These are phyloP conservation scores for Colletotrichum tropicicola DNA, from an alignment of 2,329 filamentous ascomycete species.

Conservation along the genomic window DNA sequence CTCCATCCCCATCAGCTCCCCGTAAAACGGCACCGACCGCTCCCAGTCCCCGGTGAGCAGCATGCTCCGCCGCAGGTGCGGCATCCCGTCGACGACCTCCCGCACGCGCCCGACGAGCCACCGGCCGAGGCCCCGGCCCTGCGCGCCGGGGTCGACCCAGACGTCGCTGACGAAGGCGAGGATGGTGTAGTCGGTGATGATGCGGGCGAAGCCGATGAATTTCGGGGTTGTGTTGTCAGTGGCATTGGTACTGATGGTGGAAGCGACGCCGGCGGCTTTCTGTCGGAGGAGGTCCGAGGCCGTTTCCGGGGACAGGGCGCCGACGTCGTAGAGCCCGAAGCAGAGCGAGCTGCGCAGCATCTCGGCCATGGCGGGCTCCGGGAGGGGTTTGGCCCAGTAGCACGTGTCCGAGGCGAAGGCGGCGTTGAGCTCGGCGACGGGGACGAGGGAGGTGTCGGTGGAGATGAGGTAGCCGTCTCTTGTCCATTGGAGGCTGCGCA, in stretches of 20 bases:
- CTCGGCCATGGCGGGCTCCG: constrained; percentile 56
- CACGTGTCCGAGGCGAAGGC: constrained; percentile 64
- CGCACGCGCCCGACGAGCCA: constrained; percentile 71
- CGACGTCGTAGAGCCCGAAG: constrained; percentile 60
- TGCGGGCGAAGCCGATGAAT: constrained; percentile 64
- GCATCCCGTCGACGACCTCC: constrained; percentile 64
- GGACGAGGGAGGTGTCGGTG: constrained; percentile 64
- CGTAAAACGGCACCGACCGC: constrained; percentile 43
- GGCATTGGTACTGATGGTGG: background rate
- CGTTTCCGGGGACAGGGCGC: background rate
- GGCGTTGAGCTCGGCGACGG: constrained; percentile 60
- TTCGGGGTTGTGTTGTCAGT: constrained; percentile 31
- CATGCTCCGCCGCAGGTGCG: constrained; percentile 66
- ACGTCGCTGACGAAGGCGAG: constrained; percentile 76
- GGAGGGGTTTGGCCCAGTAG: constrained; percentile 67
- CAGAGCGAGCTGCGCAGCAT: constrained; percentile 67
- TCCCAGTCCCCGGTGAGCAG: constrained; percentile 56
- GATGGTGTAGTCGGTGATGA: constrained; percentile 76
- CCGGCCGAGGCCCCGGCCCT: constrained; percentile 68
- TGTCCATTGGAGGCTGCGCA: constrained; percentile 47
- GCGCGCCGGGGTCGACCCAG: constrained; percentile 68
- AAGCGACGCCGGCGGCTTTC: no score
- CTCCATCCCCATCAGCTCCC: constrained; percentile 40
- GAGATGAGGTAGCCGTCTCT: constrained; percentile 66
- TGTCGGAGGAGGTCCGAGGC: no score